phyloP scores from a whole-genome alignment of 2,329 filamentous ascomycete species.

The Metarhizium brunneum region DNA sequence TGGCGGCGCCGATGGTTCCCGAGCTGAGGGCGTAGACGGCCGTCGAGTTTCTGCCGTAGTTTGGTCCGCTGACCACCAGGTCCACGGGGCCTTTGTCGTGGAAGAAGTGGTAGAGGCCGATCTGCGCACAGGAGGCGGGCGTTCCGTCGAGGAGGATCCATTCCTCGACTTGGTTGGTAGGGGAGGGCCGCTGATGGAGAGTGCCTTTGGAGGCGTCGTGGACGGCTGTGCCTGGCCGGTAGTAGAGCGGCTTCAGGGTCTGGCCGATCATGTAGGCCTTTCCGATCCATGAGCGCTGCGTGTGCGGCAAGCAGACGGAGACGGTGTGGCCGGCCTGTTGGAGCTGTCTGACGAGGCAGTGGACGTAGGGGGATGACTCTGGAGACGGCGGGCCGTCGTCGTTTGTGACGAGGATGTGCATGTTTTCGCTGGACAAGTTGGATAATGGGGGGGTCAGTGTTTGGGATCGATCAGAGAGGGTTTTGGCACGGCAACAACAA shows the following conservation, averaged over 20 bases:
- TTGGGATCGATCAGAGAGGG: background rate
- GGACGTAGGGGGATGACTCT: conserved; percentile 71
- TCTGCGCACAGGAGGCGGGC: conserved; percentile 38
- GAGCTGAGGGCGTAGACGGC: conserved; percentile 69
- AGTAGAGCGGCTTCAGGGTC: conserved; percentile 76
- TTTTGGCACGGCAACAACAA: too few species aligned
- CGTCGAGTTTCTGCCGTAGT: conserved; percentile 75
- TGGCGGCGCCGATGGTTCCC: conserved; percentile 66
- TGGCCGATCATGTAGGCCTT: conserved; percentile 95
- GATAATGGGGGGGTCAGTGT: background rate
- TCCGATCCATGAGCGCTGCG: conserved; percentile 93
- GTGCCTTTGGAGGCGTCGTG: conserved; percentile 48
- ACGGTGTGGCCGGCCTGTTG: conserved; percentile 73
- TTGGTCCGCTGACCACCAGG: conserved; percentile 69
- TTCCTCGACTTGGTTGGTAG: conserved; percentile 54
- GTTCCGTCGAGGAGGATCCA: conserved; percentile 78
- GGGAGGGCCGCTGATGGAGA: conserved; percentile 47
- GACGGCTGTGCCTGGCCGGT: conserved; percentile 44
- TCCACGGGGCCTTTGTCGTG: conserved; percentile 37
- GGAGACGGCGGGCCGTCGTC: conserved; percentile 69
- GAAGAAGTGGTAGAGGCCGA: too few species aligned
- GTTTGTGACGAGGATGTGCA: conserved; percentile 62
- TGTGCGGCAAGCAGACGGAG: conserved; percentile 82
- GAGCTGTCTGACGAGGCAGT: conserved; percentile 59
- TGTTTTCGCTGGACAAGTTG: conserved; percentile 13